A percentile compares a stretch with the other conserved stretches of the same genome.
These are phyloP conservation scores for Mercurialis annua DNA, from an alignment of 345 rosid species.

Conservation along the genomic window DNA sequence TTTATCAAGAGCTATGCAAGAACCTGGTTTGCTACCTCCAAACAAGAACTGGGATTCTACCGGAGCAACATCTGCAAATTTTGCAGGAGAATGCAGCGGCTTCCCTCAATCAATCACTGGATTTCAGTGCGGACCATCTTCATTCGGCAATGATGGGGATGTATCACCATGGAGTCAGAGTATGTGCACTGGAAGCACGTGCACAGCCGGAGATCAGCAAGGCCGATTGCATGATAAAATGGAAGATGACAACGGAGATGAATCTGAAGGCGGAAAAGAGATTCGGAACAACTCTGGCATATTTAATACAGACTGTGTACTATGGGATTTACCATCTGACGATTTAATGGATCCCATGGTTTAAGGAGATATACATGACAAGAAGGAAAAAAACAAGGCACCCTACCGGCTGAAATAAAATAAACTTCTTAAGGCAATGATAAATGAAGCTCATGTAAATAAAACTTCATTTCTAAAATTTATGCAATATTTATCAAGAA, in stretches of 20 bases:
- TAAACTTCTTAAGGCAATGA: conserved; percentile 20
- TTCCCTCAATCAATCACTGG: conserved; percentile 33
- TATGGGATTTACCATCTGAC: conserved; percentile 84
- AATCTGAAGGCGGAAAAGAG: conserved; percentile 47
- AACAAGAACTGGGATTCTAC: conserved; percentile 42
- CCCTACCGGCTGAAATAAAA: conserved; percentile 16
- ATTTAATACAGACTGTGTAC: conserved; percentile 66
- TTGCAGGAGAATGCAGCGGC: conserved; percentile 34
- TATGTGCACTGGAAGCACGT: conserved; percentile 50
- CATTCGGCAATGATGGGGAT: conserved; percentile 46
- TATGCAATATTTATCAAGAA: conserved; percentile 1
- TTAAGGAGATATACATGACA: conserved; percentile 16
- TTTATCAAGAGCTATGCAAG: conserved; percentile 56
- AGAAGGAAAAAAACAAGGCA: conserved; percentile 5
- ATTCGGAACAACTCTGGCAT: conserved; percentile 41
- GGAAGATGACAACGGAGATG: conserved; percentile 48
- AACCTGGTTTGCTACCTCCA: conserved; percentile 40
- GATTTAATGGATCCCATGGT: conserved; percentile 66
- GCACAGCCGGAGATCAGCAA: conserved; percentile 44
- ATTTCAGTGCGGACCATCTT: conserved; percentile 44
- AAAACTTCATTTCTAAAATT: conserved; percentile 21
- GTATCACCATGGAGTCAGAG: conserved; percentile 62
- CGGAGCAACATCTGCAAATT: conserved; percentile 27
- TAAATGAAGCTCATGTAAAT: conserved; percentile 26
- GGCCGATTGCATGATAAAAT: conserved; percentile 31